A percentile compares a stretch with the other conserved stretches of the same genome.
These are phyloP conservation scores for Apiospora malaysiana DNA, from an alignment of 2,329 filamentous ascomycete genomes.

Conservation along the genomic window DNA sequence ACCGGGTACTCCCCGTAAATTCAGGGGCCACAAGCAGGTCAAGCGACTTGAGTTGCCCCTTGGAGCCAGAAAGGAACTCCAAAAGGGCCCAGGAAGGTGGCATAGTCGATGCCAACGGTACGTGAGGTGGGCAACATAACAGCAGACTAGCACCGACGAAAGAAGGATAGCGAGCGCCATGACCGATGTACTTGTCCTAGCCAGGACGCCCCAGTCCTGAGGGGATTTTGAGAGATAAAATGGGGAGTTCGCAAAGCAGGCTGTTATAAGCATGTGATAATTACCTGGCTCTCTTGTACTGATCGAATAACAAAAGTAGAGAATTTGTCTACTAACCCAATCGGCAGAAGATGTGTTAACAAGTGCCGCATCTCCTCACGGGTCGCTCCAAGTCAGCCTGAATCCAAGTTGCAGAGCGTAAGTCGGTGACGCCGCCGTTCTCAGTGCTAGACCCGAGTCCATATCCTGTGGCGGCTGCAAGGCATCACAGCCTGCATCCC, in stretches of 20 bases:
- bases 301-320: not conserved
- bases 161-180: not conserved
- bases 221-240: not conserved
- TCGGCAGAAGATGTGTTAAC: not conserved
- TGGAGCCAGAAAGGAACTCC: not conserved
- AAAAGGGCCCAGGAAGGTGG: constrained; percentile 6
- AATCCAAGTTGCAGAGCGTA: not conserved
- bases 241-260: not conserved
- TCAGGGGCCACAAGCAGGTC: not conserved
- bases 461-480: constrained; percentile 10
- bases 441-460: not conserved
- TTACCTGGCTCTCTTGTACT: not conserved
- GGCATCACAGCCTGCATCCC: not conserved
- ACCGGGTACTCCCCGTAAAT: too few relatives aligned
- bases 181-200: not conserved
- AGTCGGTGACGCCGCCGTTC: not conserved
- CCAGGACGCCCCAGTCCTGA: not conserved
- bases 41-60: not conserved
- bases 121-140: not conserved
- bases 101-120: constrained; percentile 18
- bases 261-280: not conserved
- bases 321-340: not conserved
- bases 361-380: not conserved
- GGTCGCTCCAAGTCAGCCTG: not conserved
- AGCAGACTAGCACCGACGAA: not conserved